phyloP scores from a whole-genome alignment of 352 stramenopile genomes.

The Pythium pyrilobum region DNA sequence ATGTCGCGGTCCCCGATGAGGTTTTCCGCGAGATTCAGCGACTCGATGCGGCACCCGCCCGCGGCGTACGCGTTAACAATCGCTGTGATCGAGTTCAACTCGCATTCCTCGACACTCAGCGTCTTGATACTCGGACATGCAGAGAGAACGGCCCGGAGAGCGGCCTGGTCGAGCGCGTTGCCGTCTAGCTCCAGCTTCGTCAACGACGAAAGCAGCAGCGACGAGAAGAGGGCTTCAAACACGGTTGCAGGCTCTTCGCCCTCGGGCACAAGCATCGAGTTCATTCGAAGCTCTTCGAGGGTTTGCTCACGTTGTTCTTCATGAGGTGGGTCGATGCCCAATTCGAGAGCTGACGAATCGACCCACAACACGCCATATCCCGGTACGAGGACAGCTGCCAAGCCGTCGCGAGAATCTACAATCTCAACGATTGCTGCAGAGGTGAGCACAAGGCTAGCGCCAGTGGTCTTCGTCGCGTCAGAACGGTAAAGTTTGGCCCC shows the following conservation, averaged over 20 bases:
- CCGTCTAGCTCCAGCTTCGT: conserved; percentile 23
- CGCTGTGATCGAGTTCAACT: conserved; percentile 25
- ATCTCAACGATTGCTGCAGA: not conserved
- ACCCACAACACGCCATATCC: conserved; percentile 33
- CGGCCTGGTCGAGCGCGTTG: conserved; percentile 21
- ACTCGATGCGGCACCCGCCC: conserved; percentile 19
- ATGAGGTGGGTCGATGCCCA: not conserved
- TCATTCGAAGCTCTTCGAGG: conserved; percentile 30
- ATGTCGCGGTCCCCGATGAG: conserved; percentile 24
- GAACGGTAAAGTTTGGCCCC: not conserved
- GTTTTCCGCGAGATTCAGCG: conserved; percentile 36
- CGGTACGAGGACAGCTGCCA: conserved; percentile 23
- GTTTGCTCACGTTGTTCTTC: not conserved
- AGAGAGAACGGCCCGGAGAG: conserved; percentile 23
- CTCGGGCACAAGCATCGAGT: conserved; percentile 17
- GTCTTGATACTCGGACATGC: conserved; percentile 27
- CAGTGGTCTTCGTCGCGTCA: not conserved
- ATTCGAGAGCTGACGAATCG: conserved; percentile 10
- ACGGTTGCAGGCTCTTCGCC: not conserved
- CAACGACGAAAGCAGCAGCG: conserved; percentile 9
- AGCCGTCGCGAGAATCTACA: not conserved
- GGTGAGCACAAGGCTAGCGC: not conserved
- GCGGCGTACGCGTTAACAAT: conserved; percentile 22
- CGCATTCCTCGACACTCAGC: conserved; percentile 37
- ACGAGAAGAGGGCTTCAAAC: conserved; percentile 4